Evolutionary conservation across 176 grass and related monocot species (phyloP).

Genomic region (Oryza officinalis): DNA sequence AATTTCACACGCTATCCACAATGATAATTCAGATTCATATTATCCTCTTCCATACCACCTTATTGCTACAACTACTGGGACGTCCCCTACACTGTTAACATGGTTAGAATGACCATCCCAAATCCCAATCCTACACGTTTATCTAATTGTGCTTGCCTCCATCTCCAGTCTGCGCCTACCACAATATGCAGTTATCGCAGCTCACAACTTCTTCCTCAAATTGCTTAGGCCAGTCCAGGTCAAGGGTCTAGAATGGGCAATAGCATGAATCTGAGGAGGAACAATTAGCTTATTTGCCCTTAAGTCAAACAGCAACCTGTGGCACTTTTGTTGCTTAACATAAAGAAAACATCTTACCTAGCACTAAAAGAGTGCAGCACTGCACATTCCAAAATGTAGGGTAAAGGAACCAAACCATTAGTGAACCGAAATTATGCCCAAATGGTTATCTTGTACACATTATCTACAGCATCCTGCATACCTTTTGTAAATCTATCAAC

Average conservation of each 20-base stretch:
- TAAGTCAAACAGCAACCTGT: background rate
- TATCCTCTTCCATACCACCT: background rate
- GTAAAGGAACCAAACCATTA: background rate
- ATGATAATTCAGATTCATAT: slow-evolving; percentile 2
- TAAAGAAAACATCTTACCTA: background rate
- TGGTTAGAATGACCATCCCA: background rate
- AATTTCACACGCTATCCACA: too few species aligned
- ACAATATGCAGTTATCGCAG: too few species aligned
- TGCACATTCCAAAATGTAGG: slow-evolving; percentile 1
- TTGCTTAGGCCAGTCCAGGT: too few species aligned
- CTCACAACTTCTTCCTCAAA: too few species aligned
- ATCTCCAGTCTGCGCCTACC: background rate
- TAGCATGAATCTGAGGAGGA: background rate
- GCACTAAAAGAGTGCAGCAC: background rate
- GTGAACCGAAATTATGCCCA: slow-evolving; percentile 1
- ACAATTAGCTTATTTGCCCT: slow-evolving; percentile 11
- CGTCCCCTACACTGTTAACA: background rate
- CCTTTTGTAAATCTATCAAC: too few species aligned
- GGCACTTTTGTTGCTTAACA: background rate
- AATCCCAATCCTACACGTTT: background rate
- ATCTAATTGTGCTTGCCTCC: slow-evolving; percentile 5
- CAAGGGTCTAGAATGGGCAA: background rate
- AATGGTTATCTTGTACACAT: background rate
- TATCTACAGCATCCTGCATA: too few species aligned
- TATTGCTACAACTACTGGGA: background rate